Evolutionary conservation across 345 rosid genomes (phyloP), one percentile per base, ranked within the genome.

Genomic region (Melaleuca quinquenervia): DNA sequence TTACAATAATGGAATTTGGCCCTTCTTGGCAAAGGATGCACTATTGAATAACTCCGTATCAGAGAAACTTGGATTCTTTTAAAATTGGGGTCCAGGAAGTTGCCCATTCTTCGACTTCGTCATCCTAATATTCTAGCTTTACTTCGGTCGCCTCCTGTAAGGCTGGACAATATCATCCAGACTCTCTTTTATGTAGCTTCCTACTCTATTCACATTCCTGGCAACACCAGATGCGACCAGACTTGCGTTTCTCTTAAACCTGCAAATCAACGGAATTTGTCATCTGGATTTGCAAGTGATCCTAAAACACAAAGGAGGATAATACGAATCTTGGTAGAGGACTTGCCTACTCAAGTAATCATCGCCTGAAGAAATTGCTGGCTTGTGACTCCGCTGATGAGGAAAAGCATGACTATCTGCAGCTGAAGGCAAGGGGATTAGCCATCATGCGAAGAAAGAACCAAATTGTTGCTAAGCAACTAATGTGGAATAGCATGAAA

Each of bases 151-250:
- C 86, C 95, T 90, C 83, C 92, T 86, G 70, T 89, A 92, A 50
- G 93, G 92, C 62, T 88, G 89, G 52, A 94, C 74, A 56, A 93
- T 86, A 85, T 93, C 94, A 58, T 92, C 94, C 62, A 94, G 4
- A 18, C 91, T 93, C 84, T 92, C 91, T 89, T 93, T 93, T 41
- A 93, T 20, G 83, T 92, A 90, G 87, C 84, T 91, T 86, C 95
- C 94, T 3, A 93, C 89, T 90, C 88, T 92, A 50, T 89, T 90
- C 88, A 89, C 86, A 87, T 93, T 93, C 88, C 88, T 93, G 1
- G 90, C 92, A 16, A 92, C 96, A 24, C 95, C 96, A 2, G 97
- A 85, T 14, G 96, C 95, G 27, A 93, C 97, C 29, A 94, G 90
- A 58, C 89, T 87, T 36, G 96, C 93, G 15, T 89, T 94, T 88